Evolutionary conservation across 768 basidiomycete genomes (phyloP).

Genomic region (Lepiota brunneoincarnata): DNA sequence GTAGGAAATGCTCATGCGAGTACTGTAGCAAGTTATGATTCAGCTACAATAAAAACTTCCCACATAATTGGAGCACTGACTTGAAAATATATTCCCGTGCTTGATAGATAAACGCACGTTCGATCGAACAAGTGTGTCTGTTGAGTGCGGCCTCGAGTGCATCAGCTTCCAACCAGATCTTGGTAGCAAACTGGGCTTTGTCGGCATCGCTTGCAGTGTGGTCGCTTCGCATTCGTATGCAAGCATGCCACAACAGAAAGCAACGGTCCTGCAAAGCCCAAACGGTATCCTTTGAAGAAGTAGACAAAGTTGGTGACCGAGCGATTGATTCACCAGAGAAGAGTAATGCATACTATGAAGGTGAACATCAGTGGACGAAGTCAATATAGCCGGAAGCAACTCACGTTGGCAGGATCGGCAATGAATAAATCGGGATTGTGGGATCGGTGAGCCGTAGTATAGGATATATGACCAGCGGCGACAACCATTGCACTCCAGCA

Average conservation of each 20-base stretch:
- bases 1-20: conserved; percentile 66
- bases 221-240: conserved; percentile 57
- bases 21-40: conserved; percentile 40
- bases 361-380: conserved; percentile 1
- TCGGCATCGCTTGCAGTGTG: conserved; percentile 38
- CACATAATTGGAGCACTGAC: conserved; percentile 43
- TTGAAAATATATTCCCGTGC: conserved; percentile 77
- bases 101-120: conserved; percentile 65
- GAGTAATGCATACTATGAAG: conserved; percentile 59
- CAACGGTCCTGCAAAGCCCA: conserved; percentile 75
- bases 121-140: conserved; percentile 63
- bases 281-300: conserved; percentile 59
- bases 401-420: conserved; percentile 63
- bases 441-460: conserved; percentile 43
- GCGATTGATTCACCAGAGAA: conserved; percentile 70
- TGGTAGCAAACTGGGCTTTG: conserved; percentile 60
- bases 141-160: conserved; percentile 61
- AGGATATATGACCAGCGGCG: conserved; percentile 62
- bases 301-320: conserved; percentile 27
- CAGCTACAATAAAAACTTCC: background rate
- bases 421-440: conserved; percentile 50
- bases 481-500: conserved; percentile 72
- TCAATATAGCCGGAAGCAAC: conserved; percentile 21
- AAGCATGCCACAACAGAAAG: conserved; percentile 72
- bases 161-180: conserved; percentile 71